These are phyloP conservation scores for Populus pruinosa DNA, from an alignment of 345 rosid genomes.

Conservation along the genomic window DNA sequence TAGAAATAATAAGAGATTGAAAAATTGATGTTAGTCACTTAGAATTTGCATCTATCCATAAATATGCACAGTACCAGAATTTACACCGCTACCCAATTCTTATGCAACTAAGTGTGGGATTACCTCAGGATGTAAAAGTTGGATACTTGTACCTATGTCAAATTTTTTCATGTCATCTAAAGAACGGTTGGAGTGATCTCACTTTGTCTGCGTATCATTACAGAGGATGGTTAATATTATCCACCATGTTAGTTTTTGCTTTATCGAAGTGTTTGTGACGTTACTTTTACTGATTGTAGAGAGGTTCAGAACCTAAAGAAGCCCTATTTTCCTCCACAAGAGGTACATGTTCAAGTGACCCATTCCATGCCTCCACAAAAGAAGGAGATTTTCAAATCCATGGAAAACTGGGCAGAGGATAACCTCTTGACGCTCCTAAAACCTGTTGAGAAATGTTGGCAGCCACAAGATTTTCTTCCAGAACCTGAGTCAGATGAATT, in stretches of 20 bases:
- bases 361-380: conserved; percentile 24
- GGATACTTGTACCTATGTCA: background rate
- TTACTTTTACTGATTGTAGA: conserved; percentile 4
- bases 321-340: conserved; percentile 14
- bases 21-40: too few species aligned
- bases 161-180: background rate
- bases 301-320: conserved; percentile 14
- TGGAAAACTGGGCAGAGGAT: conserved; percentile 25
- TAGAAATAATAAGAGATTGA: too few species aligned
- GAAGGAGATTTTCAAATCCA: conserved; percentile 20
- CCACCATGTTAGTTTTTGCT: background rate
- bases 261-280: background rate
- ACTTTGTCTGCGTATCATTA: background rate
- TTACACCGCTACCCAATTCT: background rate
- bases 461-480: conserved; percentile 31
- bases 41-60: too few species aligned
- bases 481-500: conserved; percentile 21
- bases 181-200: background rate
- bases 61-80: background rate
- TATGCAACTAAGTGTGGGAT: background rate
- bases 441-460: conserved; percentile 35
- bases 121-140: background rate
- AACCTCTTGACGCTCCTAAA: conserved; percentile 20
- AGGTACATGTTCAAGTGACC: conserved; percentile 18
- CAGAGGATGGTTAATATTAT: background rate